Conservation (phyloP, 2,329 filamentous ascomycete species). For the Ilyonectria destructans region DNA sequence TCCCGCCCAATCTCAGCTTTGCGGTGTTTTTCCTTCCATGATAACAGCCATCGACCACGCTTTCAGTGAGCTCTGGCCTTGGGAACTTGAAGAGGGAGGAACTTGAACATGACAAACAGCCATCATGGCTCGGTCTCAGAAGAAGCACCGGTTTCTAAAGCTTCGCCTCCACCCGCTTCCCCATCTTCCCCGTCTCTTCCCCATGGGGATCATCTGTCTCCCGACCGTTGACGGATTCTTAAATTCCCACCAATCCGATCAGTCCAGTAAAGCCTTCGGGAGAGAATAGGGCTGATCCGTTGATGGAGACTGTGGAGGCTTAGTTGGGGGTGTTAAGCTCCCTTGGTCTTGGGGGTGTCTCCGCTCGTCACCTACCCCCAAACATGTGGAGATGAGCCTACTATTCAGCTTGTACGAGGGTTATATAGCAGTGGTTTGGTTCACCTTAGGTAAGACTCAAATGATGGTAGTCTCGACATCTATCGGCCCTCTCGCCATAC, state of each 20-base stretch:
- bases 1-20: neutral
- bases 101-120: neutral
- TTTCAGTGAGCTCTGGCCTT: neutral
- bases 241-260: neutral
- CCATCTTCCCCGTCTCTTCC: neutral
- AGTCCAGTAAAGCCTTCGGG: neutral
- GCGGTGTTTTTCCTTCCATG: neutral
- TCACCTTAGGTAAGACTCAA: neutral
- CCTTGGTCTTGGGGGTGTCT: neutral
- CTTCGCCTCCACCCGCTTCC: neutral
- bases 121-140: neutral
- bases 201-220: neutral
- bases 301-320: neutral
- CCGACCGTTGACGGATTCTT: neutral
- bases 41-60: neutral
- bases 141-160: neutral
- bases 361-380: neutral
- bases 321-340: neutral
- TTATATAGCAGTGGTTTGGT: neutral
- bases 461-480: neutral
- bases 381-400: slow-evolving; percentile 4
- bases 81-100: neutral
- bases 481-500: no score
- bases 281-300: neutral
- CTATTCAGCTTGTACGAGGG: neutral